Evolutionary conservation across 2,329 filamentous ascomycete genomes (phyloP), one percentile per base, ranked within the genome.

Genomic region (Verticillium nonalfalfae): DNA sequence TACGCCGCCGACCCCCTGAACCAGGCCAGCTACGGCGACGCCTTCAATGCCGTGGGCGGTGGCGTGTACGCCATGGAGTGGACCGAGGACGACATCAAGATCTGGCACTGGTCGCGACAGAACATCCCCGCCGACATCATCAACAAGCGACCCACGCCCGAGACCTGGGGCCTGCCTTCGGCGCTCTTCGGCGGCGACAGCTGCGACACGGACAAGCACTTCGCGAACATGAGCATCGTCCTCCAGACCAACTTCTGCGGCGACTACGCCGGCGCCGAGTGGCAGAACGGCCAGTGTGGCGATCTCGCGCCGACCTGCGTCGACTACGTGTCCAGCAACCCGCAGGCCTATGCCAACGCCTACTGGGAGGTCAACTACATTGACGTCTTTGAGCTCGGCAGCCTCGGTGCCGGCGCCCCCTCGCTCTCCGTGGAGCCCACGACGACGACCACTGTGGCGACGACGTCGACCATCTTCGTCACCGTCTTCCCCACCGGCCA

Each of bases 231-330:
- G 79, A 85, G 85, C 66, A 84, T 96, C 61, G 86, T 91, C 50
- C 83, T 93, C 67, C 87, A 92, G 69, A 93, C 86, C 54, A 80
- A 90, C 59, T 91, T 95, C 71, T 95, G 91, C 69, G 91, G 91
- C 33, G 85, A 88, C 68, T 93, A 89, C 81, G 90, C 89, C 0
- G 86, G 73, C 52, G 72, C 71, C 5, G 69, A 74, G 15, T 83
- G 81, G 80, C 72, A 70, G 18, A 66, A 70, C 13, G 74, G 77
- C 15, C 69, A 74, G 14, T 82, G 79, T 65, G 68, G 68, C 60
- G 61, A 67, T 10, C 70, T 74, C n/a, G 79, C 79, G 0, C 67
- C 75, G 5, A 80, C 78, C 3, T 83, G 80, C 64, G 64, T 71
- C 26, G 75, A 81, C 59, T 82, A 75, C 65, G 81, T 83, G 11